phyloP scores from a whole-genome alignment of 2,329 filamentous ascomycete species.

The Arthrobotrys conoides region DNA sequence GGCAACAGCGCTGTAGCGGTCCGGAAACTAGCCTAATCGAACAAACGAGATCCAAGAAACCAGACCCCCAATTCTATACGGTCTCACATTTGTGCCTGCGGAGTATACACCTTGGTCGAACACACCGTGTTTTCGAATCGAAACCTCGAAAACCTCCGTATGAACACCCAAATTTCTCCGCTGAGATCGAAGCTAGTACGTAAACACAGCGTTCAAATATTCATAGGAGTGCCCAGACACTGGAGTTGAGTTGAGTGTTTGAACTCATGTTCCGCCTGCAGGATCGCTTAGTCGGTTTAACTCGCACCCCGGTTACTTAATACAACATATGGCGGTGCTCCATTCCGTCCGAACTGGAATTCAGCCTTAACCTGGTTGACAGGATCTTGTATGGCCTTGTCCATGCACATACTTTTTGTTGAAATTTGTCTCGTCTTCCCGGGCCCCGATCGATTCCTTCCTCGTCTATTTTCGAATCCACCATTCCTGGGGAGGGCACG shows the following conservation, averaged over 20 bases:
- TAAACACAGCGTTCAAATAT: background rate
- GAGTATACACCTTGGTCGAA: no score
- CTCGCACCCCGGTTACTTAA: background rate
- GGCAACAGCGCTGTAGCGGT: no score
- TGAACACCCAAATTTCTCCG: no score
- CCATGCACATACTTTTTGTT: constrained; percentile 9
- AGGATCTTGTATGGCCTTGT: background rate
- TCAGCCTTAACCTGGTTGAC: background rate
- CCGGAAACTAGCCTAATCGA: no score
- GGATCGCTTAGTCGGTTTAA: background rate
- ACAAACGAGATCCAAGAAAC: no score
- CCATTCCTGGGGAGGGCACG: background rate
- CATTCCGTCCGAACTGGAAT: constrained; percentile 1
- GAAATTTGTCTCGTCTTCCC: background rate
- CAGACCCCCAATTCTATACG: no score
- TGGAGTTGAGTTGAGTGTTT: background rate
- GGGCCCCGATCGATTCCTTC: constrained; percentile 6
- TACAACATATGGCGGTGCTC: background rate
- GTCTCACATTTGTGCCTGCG: no score
- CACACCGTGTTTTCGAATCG: no score
- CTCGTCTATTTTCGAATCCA: no score
- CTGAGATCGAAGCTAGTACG: background rate
- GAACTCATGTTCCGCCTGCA: background rate
- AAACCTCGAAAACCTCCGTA: no score
- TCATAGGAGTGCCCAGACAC: no score